A percentile compares a stretch with the other conserved stretches of the same genome.
These are phyloP conservation scores for Thalassiosira profunda DNA, from an alignment of 108 stramenopile species.

Conservation along the genomic window DNA sequence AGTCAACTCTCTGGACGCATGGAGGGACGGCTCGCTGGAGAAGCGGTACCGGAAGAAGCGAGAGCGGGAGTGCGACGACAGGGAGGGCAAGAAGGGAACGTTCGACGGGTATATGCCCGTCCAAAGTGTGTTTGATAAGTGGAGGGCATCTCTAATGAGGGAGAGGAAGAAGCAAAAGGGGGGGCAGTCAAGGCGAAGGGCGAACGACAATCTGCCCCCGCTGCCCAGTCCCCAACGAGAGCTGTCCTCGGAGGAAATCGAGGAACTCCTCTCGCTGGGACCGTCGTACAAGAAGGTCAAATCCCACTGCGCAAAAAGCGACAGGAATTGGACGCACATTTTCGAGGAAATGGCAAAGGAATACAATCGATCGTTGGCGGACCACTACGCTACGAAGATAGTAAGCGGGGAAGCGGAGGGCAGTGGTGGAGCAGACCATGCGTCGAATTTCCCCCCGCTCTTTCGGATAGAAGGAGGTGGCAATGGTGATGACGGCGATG, in stretches of 20 bases:
- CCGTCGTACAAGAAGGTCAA: constrained; percentile 43
- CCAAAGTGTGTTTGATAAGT: constrained; percentile 76
- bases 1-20: constrained; percentile 22
- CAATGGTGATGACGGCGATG: constrained; percentile 16
- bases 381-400: constrained; percentile 2
- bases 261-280: constrained; percentile 44
- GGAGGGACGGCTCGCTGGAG: constrained; percentile 48
- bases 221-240: constrained; percentile 12
- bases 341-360: constrained; percentile 41
- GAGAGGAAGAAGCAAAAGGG: constrained; percentile 12
- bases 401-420: background rate
- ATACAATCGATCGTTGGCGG: constrained; percentile 33
- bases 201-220: constrained; percentile 8
- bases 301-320: constrained; percentile 1
- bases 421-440: constrained; percentile 32
- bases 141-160: constrained; percentile 43
- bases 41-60: constrained; percentile 51
- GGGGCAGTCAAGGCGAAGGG: background rate
- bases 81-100: constrained; percentile 45
- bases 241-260: constrained; percentile 34
- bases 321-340: constrained; percentile 21
- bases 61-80: constrained; percentile 34
- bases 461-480: constrained; percentile 21
- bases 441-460: constrained; percentile 46
- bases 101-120: constrained; percentile 76